Percentiles rank a stretch among this genome's conserved stretches.
Conservation (phyloP, 2,329 filamentous ascomycete genomes). For the Pseudopyrenochaeta lycopersici region DNA sequence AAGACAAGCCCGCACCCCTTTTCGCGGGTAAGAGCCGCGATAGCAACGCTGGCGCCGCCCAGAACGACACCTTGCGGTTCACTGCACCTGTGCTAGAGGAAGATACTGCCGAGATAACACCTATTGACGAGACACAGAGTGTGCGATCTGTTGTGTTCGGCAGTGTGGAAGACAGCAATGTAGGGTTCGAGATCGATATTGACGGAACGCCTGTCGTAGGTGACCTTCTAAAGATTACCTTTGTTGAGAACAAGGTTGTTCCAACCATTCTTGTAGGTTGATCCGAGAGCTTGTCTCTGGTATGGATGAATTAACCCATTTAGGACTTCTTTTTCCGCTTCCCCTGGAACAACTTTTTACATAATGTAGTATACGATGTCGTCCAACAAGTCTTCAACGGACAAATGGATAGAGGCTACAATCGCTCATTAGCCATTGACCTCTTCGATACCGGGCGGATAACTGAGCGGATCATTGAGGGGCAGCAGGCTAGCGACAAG, state of each 20-base stretch:
- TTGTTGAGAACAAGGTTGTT: slow-evolving; percentile 92
- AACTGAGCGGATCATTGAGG: slow-evolving; percentile 89
- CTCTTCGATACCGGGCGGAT: slow-evolving; percentile 91
- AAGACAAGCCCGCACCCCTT: slow-evolving; percentile 74
- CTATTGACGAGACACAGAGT: slow-evolving; percentile 47
- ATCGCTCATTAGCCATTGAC: slow-evolving; percentile 87
- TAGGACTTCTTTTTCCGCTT: slow-evolving; percentile 98
- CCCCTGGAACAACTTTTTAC: slow-evolving; percentile 99
- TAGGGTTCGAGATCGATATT: slow-evolving; percentile 65
- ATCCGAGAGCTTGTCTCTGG: neutral
- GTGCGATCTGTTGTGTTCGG: slow-evolving; percentile 47
- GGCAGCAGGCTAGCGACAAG: slow-evolving; percentile 86
- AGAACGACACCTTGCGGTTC: slow-evolving; percentile 40
- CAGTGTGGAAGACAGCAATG: slow-evolving; percentile 36
- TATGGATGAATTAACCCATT: neutral
- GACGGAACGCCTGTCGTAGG: slow-evolving; percentile 84
- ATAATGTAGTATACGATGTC: slow-evolving; percentile 99
- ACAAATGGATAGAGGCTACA: slow-evolving; percentile 95
- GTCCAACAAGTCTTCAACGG: slow-evolving; percentile 99
- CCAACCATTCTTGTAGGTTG: slow-evolving; percentile 87
- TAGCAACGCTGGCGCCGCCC: slow-evolving; percentile 35
- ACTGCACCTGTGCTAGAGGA: slow-evolving; percentile 34
- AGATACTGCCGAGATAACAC: slow-evolving; percentile 47
- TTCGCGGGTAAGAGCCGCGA: slow-evolving; percentile 58
- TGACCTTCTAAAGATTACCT: slow-evolving; percentile 93